These are phyloP conservation scores for Sicyos edulis DNA, from an alignment of 306 rosid species.

Conservation along the genomic window DNA sequence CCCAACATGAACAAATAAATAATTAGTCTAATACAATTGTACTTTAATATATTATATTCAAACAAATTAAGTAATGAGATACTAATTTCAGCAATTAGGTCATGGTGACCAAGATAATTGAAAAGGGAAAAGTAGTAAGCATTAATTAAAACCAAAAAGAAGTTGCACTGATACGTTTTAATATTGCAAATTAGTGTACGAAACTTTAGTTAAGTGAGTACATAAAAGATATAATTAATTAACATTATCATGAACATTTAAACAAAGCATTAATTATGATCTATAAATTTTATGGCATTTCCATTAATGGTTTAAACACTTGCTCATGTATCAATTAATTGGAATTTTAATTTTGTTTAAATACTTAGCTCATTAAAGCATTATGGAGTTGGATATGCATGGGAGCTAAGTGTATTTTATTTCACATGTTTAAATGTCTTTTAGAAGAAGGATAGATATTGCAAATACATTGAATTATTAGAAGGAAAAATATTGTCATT, in stretches of 20 bases:
- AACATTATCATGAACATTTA: background rate
- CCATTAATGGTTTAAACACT: background rate
- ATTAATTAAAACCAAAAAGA: background rate
- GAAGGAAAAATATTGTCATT: background rate
- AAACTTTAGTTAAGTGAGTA: background rate
- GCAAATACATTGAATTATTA: background rate
- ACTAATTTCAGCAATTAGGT: constrained; percentile 2
- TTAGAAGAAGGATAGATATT: background rate
- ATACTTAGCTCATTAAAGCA: background rate
- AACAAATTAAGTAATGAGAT: background rate
- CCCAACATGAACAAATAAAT: background rate
- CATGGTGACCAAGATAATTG: background rate
- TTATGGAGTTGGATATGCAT: background rate
- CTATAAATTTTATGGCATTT: background rate
- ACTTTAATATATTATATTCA: constrained; percentile 6
- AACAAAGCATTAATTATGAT: background rate
- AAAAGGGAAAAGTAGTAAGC: constrained; percentile 1
- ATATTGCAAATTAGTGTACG: background rate
- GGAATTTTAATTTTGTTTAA: no score
- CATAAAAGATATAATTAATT: background rate
- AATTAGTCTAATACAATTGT: background rate
- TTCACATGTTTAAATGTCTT: background rate
- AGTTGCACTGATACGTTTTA: background rate
- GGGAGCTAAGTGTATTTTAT: background rate
- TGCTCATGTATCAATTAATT: background rate